phyloP scores from a whole-genome alignment of 2,329 filamentous ascomycete genomes.

The Huntiella moniliformis region DNA sequence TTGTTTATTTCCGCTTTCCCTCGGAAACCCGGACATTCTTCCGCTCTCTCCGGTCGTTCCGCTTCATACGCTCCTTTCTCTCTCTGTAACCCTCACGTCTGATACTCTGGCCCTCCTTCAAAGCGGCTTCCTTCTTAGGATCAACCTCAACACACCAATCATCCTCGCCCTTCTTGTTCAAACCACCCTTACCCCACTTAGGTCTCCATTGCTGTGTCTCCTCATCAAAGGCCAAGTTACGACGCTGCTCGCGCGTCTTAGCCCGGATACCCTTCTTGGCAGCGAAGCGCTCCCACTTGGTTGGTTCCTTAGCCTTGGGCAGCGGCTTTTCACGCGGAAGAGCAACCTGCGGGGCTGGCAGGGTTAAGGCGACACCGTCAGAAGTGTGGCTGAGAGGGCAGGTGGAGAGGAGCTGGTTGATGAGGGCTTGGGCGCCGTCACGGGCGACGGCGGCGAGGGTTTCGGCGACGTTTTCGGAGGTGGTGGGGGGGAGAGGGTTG shows the following conservation, averaged over 20 bases:
- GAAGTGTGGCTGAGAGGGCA: constrained; percentile 56
- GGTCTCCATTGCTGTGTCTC: constrained; percentile 72
- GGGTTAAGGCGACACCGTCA: constrained; percentile 56
- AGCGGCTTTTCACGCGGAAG: constrained; percentile 87
- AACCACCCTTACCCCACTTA: constrained; percentile 87
- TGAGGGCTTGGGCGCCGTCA: constrained; percentile 75
- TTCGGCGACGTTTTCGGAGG: constrained; percentile 32
- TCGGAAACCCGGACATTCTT: constrained; percentile 38
- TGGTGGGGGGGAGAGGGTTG: constrained; percentile 48
- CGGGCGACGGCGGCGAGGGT: constrained; percentile 58
- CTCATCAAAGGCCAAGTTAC: constrained; percentile 69
- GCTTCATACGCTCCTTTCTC: constrained; percentile 48
- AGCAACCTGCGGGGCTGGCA: constrained; percentile 50
- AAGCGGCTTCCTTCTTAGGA: constrained; percentile 46
- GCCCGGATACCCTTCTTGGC: constrained; percentile 91
- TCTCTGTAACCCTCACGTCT: constrained; percentile 44
- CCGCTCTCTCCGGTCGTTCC: constrained; percentile 51
- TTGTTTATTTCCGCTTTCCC: constrained; percentile 11
- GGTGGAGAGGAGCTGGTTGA: constrained; percentile 86
- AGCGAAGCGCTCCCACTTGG: constrained; percentile 92
- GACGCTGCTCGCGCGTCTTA: constrained; percentile 59
- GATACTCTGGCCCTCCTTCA: constrained; percentile 42
- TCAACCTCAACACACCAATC: constrained; percentile 91
- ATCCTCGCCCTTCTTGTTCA: constrained; percentile 65
- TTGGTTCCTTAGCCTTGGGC: constrained; percentile 61